phyloP scores from a whole-genome alignment of 768 basidiomycete species.

The Lentinus tigrinus region DNA sequence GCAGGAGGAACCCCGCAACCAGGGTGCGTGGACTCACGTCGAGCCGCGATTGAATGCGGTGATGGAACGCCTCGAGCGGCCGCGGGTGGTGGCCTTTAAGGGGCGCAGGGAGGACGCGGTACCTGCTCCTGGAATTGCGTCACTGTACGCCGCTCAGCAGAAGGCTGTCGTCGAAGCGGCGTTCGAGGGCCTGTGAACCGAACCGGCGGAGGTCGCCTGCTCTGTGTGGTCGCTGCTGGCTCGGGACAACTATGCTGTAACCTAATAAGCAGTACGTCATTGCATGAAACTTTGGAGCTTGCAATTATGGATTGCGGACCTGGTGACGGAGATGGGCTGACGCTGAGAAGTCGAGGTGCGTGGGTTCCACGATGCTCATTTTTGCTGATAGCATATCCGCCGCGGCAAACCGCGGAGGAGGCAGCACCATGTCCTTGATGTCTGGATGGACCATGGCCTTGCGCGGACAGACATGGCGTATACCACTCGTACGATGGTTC shows the following conservation, averaged over 20 bases:
- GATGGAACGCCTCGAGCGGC: constrained; percentile 37
- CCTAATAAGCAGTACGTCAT: background rate
- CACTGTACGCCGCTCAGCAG: constrained; percentile 66
- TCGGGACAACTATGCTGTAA: background rate
- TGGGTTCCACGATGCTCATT: too few species aligned
- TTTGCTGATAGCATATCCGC: too few species aligned
- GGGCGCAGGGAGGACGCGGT: constrained; percentile 73
- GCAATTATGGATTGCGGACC: background rate
- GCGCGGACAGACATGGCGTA: too few species aligned
- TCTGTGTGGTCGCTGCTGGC: background rate
- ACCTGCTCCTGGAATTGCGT: constrained; percentile 76
- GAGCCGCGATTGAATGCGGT: constrained; percentile 52
- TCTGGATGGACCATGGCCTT: too few species aligned
- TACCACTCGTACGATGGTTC: too few species aligned
- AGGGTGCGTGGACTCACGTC: constrained; percentile 78
- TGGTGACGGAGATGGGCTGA: background rate
- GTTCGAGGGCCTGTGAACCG: constrained; percentile 37
- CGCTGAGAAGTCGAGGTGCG: background rate
- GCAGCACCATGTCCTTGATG: too few species aligned
- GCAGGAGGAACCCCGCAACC: constrained; percentile 89
- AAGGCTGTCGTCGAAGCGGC: constrained; percentile 54
- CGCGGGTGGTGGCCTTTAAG: constrained; percentile 44
- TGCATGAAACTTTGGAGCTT: background rate
- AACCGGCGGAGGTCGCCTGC: background rate
- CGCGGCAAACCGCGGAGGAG: too few species aligned